phyloP scores from a whole-genome alignment of 208 protist genomes.

The Trichomonas tenax region DNA sequence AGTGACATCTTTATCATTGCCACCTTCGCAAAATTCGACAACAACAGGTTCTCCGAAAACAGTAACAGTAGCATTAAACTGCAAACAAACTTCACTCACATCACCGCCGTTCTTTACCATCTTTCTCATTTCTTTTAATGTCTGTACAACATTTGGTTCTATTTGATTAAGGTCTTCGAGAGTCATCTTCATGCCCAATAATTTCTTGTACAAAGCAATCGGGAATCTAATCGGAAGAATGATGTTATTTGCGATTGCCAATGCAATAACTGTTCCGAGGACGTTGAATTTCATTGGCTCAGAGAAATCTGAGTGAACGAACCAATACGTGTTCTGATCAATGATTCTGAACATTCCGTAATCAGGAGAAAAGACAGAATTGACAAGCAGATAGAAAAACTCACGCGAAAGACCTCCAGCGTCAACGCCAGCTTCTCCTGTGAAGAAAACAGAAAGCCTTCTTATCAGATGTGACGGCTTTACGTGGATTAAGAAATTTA shows the following conservation, averaged over 20 bases:
- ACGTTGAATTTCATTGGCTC: conserved; percentile 24
- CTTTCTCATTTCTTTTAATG: not conserved
- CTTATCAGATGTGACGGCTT: conserved; percentile 50
- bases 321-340: conserved; percentile 55
- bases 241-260: conserved; percentile 74
- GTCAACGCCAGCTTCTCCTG: conserved; percentile 73
- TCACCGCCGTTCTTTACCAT: not conserved
- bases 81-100: not conserved
- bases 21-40: conserved; percentile 31
- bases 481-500: not conserved
- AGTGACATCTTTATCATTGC: conserved; percentile 31
- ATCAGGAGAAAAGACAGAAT: conserved; percentile 64
- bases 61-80: conserved; percentile 26
- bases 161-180: conserved; percentile 29
- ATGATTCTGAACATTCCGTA: conserved; percentile 69
- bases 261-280: conserved; percentile 48
- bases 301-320: conserved; percentile 31
- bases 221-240: conserved; percentile 75
- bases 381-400: conserved; percentile 75
- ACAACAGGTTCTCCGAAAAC: conserved; percentile 1
- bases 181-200: conserved; percentile 15
- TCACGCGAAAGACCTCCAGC: conserved; percentile 81
- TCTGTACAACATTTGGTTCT: conserved; percentile 24
- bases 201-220: conserved; percentile 30
- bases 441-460: conserved; percentile 62